phyloP scores from a whole-genome alignment of 1,284 basidiomycete genomes.

The Malassezia vespertilionis region DNA sequence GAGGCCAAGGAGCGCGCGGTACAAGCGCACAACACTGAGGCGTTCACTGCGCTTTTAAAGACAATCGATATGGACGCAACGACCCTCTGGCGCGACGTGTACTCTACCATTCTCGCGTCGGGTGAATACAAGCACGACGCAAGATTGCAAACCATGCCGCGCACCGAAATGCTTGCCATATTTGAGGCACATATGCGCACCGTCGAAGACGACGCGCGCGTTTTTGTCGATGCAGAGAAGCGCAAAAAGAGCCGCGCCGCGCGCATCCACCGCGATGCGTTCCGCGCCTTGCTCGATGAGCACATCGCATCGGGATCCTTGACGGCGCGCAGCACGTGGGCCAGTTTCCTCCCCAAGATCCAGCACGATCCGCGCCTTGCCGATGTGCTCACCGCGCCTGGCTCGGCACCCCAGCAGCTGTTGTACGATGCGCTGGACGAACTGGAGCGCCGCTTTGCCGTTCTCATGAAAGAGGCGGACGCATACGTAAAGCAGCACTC shows the following conservation, averaged over 20 bases:
- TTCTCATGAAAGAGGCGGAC: conserved; percentile 59
- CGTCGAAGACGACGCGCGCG: conserved; percentile 30
- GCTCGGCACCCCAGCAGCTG: conserved; percentile 83
- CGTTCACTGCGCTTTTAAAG: conserved; percentile 36
- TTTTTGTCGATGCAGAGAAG: conserved; percentile 15
- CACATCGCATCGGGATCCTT: conserved; percentile 61
- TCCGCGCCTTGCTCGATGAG: conserved; percentile 60
- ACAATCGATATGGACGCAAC: conserved; percentile 38
- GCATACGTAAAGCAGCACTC: conserved; percentile 49
- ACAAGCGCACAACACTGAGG: conserved; percentile 29
- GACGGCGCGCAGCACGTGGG: conserved; percentile 77
- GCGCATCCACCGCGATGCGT: conserved; percentile 32
- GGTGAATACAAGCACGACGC: conserved; percentile 30
- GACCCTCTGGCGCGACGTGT: conserved; percentile 44
- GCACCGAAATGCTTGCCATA: conserved; percentile 35
- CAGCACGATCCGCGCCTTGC: conserved; percentile 69
- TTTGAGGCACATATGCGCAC: conserved; percentile 38
- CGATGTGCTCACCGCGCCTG: conserved; percentile 74
- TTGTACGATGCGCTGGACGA: conserved; percentile 89
- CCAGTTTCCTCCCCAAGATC: conserved; percentile 68
- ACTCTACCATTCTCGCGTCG: conserved; percentile 34
- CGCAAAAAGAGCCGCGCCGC: conserved; percentile 10
- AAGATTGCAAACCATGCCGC: conserved; percentile 26
- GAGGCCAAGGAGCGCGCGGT: conserved; percentile 18
- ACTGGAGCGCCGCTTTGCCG: conserved; percentile 71